Base-by-base conservation (phyloP, 1,284 basidiomycete species). In the Cutaneotrichosporon sp. region DNA sequence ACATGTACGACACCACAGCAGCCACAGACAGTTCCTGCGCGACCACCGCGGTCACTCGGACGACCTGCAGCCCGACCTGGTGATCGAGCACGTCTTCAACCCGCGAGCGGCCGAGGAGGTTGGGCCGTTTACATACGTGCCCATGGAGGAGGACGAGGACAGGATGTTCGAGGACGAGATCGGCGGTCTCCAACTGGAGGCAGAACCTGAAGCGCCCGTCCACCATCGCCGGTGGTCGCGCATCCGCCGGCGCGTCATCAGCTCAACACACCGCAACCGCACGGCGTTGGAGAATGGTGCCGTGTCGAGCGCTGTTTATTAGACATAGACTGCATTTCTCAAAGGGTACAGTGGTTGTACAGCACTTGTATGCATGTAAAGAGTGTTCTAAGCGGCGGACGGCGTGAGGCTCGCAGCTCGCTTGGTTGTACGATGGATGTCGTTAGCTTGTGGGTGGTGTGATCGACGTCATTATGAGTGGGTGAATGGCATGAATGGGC, bases 41-140 rank as follows among this genome's bases (percentile, higher is more conserved):
- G 36, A 54, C 29, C 54, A 34, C 29, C 25, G 20, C 3, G 45
- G 45, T 46, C 27, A 29, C n/a, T 9, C 34, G 6, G 31, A 55
- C 20, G 55, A 57, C 13, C 56, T 65, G 45, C 60, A 70, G 0
- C 69, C 78, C 6, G 75, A 78, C 27, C 62, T 69, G 1, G 67
- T 78, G 42, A 75, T 76, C 42, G 76, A 79, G 63, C 67, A 67
- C 24, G 64, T 78, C 20, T 79, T 78, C 69, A 78, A 79, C 57
- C 76, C 76, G 1, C 59, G 59, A 22, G 68, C 72, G 0, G 68
- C 67, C 0, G 60, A 53, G 11, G 72, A 72, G 34, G 65, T 68
- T 3, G 63, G 69, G 3, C 76, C 76, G 16, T 76, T 79, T 62
- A 76, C 76, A 0, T 79, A 70, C 65, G 62, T 77, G 10, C 68